Evolutionary conservation across 2,329 filamentous ascomycete species (phyloP), one percentile per base, ranked within the genome.

Genomic region (Phoma sp.): DNA sequence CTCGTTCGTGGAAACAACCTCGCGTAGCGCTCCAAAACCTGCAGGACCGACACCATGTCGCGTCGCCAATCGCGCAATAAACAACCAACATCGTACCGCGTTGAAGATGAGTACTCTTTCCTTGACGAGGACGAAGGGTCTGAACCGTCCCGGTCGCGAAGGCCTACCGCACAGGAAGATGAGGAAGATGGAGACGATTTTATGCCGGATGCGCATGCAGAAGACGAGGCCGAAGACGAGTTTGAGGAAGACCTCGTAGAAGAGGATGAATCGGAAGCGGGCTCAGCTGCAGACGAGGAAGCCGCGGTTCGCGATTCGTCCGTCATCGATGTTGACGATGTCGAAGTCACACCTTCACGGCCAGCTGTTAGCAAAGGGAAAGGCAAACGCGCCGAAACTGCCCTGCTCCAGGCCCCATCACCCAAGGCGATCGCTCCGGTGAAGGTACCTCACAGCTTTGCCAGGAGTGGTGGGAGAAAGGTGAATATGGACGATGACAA

Each of bases 171-270:
- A 7, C 29, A 55, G 10, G 60, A 58, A 10, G 64, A 64, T 6
- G 51, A 65, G 21, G 63, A 69, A 8, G 66, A 69, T 43, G 58
- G 43, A 8, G 70, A 71, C 24, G 64, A 65, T 17, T 71, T 71
- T 36, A 62, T 65, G 55, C 67, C 64, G 2, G 64, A 64, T 31
- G 57, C 53, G 3, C 58, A 65, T 53, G 60, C 71, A 52, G 63
- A 67, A 17, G 70, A 67, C 25, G 67, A 61, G 4, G 64, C 67
- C 3, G 63, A 67, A 12, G 56, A 62, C 13, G 60, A 59, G 31
- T 69, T 73, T 52, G 76, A 78, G 19, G 69, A 75, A 24, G 74
- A 77, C 48, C 69, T 76, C 38, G 68, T 68, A 9, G 63, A 61
- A 13, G 61, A 60, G 19, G 60, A 57, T 15, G 60, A 55, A 6